phyloP scores from a whole-genome alignment of 345 rosid species.

The Brassica rapa region DNA sequence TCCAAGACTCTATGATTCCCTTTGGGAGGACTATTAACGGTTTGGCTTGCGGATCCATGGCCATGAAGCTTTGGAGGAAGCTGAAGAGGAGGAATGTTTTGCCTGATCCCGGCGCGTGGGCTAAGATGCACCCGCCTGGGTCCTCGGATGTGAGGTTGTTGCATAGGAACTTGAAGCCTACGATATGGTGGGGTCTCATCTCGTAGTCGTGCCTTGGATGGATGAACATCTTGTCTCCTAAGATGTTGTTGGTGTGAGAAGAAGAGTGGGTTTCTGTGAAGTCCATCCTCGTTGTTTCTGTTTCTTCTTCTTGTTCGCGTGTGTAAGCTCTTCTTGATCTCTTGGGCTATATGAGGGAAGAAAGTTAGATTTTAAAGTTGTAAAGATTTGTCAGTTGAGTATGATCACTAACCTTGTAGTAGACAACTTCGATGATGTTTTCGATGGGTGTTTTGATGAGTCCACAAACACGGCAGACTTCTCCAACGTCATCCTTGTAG shows the following conservation, averaged over 20 bases:
- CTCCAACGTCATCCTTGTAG: slow-evolving; percentile 84
- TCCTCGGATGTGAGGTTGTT: slow-evolving; percentile 66
- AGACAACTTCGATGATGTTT: slow-evolving; percentile 75
- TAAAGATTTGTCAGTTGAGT: not conserved
- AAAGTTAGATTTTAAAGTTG: too few relatives aligned
- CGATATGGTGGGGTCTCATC: slow-evolving; percentile 88
- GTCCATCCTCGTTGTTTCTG: slow-evolving; percentile 42
- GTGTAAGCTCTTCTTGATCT: slow-evolving; percentile 54
- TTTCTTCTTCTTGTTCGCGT: slow-evolving; percentile 38
- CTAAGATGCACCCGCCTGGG: slow-evolving; percentile 92
- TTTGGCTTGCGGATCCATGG: slow-evolving; percentile 73
- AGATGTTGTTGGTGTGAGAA: slow-evolving; percentile 36
- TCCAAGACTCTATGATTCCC: slow-evolving; percentile 85
- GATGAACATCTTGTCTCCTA: slow-evolving; percentile 62
- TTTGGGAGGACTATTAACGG: slow-evolving; percentile 85
- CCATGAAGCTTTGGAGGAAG: slow-evolving; percentile 87
- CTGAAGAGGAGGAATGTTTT: slow-evolving; percentile 91
- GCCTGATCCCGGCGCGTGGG: slow-evolving; percentile 98
- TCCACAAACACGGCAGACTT: slow-evolving; percentile 90
- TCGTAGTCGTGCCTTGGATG: slow-evolving; percentile 83
- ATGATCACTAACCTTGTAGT: slow-evolving; percentile 58
- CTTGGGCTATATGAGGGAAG: slow-evolving; percentile 53
- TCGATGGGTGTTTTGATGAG: slow-evolving; percentile 70
- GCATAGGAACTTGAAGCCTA: slow-evolving; percentile 79
- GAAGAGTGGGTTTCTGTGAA: slow-evolving; percentile 24